These are phyloP conservation scores for Penicillium nucicola DNA, from an alignment of 495 filamentous ascomycete genomes.

Conservation along the genomic window DNA sequence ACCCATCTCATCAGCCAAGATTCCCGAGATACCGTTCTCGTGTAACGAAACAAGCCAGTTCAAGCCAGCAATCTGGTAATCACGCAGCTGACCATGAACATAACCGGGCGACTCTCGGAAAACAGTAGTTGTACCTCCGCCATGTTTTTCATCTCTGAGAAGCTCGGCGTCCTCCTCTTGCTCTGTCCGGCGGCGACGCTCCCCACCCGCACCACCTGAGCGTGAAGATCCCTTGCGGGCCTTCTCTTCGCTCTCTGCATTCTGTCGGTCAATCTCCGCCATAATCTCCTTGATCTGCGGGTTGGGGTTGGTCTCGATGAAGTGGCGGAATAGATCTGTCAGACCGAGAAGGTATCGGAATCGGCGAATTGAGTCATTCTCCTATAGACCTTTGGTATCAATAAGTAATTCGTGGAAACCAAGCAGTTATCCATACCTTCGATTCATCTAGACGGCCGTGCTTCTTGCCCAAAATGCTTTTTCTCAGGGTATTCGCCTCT, in stretches of 20 bases:
- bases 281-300: slow-evolving; percentile 89
- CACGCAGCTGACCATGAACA: slow-evolving; percentile 84
- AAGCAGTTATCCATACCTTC: slow-evolving; percentile 58
- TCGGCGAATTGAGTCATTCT: slow-evolving; percentile 91
- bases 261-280: slow-evolving; percentile 87
- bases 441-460: slow-evolving; percentile 84
- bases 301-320: slow-evolving; percentile 96
- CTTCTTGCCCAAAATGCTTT: slow-evolving; percentile 91
- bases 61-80: slow-evolving; percentile 90
- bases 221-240: slow-evolving; percentile 70
- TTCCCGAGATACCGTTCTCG: slow-evolving; percentile 98
- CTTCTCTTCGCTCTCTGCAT: slow-evolving; percentile 67
- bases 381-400: slow-evolving; percentile 47
- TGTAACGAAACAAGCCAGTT: slow-evolving; percentile 99
- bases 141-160: slow-evolving; percentile 83
- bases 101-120: slow-evolving; percentile 91
- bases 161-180: slow-evolving; percentile 98
- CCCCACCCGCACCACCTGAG: slow-evolving; percentile 78
- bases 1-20: slow-evolving; percentile 97
- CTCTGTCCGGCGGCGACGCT: slow-evolving; percentile 83
- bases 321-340: slow-evolving; percentile 97
- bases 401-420: background rate
- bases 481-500: slow-evolving; percentile 80
- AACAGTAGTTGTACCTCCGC: slow-evolving; percentile 78
- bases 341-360: slow-evolving; percentile 95